These are phyloP conservation scores for Hanseniaspora lindneri DNA, from an alignment of 805 yeast species.

Conservation along the genomic window DNA sequence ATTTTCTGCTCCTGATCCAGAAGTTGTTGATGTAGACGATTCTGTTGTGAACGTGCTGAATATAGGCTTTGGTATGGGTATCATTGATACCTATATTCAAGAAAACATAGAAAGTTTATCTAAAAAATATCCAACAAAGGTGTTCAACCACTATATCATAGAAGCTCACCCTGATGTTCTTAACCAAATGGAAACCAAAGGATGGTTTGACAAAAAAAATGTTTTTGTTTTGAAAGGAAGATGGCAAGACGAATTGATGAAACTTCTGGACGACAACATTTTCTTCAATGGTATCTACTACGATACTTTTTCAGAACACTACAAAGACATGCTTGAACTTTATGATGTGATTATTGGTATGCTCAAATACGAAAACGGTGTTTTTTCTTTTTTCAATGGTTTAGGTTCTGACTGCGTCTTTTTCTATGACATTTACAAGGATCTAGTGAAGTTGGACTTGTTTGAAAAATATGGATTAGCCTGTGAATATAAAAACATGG, in stretches of 20 bases:
- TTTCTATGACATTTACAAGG: constrained; percentile 72
- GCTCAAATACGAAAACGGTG: constrained; percentile 59
- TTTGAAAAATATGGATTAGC: constrained; percentile 57
- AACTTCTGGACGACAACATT: constrained; percentile 49
- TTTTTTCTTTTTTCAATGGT: constrained; percentile 86
- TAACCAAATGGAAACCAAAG: constrained; percentile 51
- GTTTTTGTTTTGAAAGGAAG: constrained; percentile 75
- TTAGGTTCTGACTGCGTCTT: constrained; percentile 68
- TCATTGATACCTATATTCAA: constrained; percentile 72
- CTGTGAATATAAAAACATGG: constrained; percentile 37
- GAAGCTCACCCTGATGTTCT: constrained; percentile 94
- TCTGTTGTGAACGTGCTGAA: constrained; percentile 49
- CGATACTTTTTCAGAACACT: constrained; percentile 89
- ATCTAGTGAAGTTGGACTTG: constrained; percentile 69
- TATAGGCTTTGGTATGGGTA: constrained; percentile 96
- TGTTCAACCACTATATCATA: constrained; percentile 69
- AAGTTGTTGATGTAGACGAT: constrained; percentile 28
- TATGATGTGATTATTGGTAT: constrained; percentile 75
- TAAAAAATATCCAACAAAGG: constrained; percentile 28
- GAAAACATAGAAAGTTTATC: constrained; percentile 23
- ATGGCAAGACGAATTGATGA: constrained; percentile 78
- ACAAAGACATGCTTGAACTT: constrained; percentile 73
- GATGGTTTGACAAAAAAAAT: constrained; percentile 67
- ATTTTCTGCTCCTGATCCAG: constrained; percentile 7
- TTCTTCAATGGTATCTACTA: constrained; percentile 85